Conservation (phyloP, 805 yeast species). For the Debaryomyces castellii region DNA sequence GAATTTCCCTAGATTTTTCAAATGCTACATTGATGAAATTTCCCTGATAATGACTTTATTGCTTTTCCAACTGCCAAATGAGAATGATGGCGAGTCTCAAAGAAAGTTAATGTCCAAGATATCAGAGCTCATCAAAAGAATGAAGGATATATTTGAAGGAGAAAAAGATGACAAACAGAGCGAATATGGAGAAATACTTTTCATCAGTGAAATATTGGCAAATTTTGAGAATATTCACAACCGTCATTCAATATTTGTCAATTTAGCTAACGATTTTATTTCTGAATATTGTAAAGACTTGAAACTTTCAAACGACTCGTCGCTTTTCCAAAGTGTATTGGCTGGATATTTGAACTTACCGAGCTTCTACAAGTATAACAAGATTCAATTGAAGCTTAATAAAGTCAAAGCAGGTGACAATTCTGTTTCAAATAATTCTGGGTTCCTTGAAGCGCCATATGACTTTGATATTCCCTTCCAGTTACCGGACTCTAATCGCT, state of each 20-base stretch:
- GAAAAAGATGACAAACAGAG: constrained; percentile 14
- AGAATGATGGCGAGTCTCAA: constrained; percentile 13
- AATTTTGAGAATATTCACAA: constrained; percentile 28
- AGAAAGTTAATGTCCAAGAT: constrained; percentile 17
- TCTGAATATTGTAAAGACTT: constrained; percentile 38
- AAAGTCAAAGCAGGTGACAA: constrained; percentile 7
- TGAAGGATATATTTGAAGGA: constrained; percentile 22
- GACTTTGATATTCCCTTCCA: constrained; percentile 41
- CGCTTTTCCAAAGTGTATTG: constrained; percentile 38
- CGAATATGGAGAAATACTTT: constrained; percentile 20
- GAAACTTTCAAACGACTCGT: constrained; percentile 38
- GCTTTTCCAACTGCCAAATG: constrained; percentile 13
- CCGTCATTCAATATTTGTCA: constrained; percentile 29
- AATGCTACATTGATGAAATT: constrained; percentile 30
- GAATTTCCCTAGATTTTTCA: constrained; percentile 33
- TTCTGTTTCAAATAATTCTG: neutral
- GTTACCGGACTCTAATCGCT: constrained; percentile 38
- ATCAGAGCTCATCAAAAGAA: constrained; percentile 20
- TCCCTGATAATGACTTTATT: constrained; percentile 35
- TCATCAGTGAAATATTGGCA: constrained; percentile 31
- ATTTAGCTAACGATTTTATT: constrained; percentile 39
- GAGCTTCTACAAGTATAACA: constrained; percentile 40
- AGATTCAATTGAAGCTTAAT: constrained; percentile 32
- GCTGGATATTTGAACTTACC: constrained; percentile 44
- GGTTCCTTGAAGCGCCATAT: constrained; percentile 16